phyloP scores from a whole-genome alignment of 2,329 filamentous ascomycete species.

The Leptoxyphium fumago region DNA sequence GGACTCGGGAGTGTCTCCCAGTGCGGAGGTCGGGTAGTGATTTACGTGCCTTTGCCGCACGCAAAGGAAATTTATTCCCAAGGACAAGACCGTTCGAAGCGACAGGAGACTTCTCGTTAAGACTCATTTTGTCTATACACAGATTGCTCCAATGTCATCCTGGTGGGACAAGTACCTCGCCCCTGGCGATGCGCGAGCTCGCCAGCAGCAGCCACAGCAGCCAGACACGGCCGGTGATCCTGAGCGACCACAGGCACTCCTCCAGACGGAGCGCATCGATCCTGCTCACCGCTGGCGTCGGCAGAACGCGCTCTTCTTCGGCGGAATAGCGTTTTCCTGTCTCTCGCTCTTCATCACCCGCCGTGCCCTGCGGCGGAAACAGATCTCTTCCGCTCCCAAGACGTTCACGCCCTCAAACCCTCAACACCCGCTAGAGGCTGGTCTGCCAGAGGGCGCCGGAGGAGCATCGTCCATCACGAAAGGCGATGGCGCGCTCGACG shows the following conservation, averaged over 20 bases:
- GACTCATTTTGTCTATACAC: no score
- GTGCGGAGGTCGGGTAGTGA: no score
- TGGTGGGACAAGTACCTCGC: slow-evolving; percentile 20
- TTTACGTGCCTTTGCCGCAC: no score
- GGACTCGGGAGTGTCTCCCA: no score
- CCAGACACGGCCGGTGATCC: neutral
- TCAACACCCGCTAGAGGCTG: slow-evolving; percentile 23
- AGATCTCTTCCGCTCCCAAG: slow-evolving; percentile 46
- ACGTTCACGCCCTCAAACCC: slow-evolving; percentile 56
- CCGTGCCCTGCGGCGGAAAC: slow-evolving; percentile 51
- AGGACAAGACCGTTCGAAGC: no score
- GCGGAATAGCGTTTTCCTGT: slow-evolving; percentile 60
- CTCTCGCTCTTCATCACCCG: slow-evolving; percentile 51
- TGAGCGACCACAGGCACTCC: neutral
- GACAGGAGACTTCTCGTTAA: no score
- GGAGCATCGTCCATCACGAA: slow-evolving; percentile 15
- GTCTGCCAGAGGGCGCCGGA: slow-evolving; percentile 11
- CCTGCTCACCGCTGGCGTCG: slow-evolving; percentile 14
- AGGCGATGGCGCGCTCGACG: slow-evolving; percentile 49
- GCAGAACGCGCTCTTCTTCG: slow-evolving; percentile 44
- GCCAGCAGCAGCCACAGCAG: neutral
- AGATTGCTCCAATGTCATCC: slow-evolving; percentile 5
- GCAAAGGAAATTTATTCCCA: no score
- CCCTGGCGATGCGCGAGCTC: slow-evolving; percentile 17
- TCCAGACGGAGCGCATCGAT: slow-evolving; percentile 9